Percentiles rank a stretch among this genome's conserved stretches.
These are phyloP conservation scores for Podaxis carcinomalis DNA, from an alignment of 768 basidiomycete genomes.

Conservation along the genomic window DNA sequence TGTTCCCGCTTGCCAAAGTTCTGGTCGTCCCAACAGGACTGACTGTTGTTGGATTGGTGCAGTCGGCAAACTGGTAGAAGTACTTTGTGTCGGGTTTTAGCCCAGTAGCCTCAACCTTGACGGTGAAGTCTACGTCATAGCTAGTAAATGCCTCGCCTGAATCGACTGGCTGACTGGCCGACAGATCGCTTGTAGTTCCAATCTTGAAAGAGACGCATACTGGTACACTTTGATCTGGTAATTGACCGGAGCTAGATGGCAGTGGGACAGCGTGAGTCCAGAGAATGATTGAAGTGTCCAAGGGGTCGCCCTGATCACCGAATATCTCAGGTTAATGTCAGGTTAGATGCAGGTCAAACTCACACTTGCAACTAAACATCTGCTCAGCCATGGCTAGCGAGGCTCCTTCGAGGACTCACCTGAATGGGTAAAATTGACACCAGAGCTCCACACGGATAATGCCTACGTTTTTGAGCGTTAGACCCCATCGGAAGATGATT, in stretches of 20 bases:
- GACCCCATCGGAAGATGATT: neutral
- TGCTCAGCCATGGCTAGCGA: neutral
- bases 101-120: conserved; percentile 53
- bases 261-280: conserved; percentile 52
- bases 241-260: conserved; percentile 20
- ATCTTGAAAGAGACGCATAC: conserved; percentile 47
- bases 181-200: conserved; percentile 29
- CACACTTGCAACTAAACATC: conserved; percentile 41
- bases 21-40: conserved; percentile 48
- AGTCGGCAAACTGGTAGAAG: conserved; percentile 55
- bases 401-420: conserved; percentile 21
- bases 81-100: conserved; percentile 49
- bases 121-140: conserved; percentile 56
- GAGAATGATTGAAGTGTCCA: conserved; percentile 47
- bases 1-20: conserved; percentile 42
- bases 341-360: conserved; percentile 13
- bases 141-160: conserved; percentile 49
- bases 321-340: neutral
- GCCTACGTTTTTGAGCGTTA: neutral
- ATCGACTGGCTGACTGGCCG: conserved; percentile 30
- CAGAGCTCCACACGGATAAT: conserved; percentile 42
- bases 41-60: conserved; percentile 36
- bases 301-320: conserved; percentile 45
- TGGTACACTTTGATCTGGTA: conserved; percentile 47
- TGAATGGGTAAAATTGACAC: conserved; percentile 45